Evolutionary conservation across 2,329 filamentous ascomycete species (phyloP).

Genomic region (Aspergillus vadensis): DNA sequence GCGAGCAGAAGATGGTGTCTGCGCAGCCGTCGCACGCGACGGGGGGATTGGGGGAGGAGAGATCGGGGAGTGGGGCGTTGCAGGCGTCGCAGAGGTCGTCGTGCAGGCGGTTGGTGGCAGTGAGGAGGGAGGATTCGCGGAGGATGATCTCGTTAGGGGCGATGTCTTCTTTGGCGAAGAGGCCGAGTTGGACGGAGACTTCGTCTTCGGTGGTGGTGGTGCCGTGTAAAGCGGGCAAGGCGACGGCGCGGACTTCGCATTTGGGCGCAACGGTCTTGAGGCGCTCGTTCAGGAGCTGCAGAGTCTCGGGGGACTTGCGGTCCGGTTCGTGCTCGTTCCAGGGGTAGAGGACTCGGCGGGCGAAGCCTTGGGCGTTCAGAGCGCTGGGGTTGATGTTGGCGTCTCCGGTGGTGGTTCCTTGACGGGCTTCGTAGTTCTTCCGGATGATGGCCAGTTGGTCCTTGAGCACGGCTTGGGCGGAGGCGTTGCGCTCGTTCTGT

Average conservation of each 20-base stretch:
- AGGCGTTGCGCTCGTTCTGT: constrained; percentile 9
- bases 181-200: constrained; percentile 72
- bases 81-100: constrained; percentile 90
- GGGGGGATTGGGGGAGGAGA: constrained; percentile 44
- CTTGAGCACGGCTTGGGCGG: constrained; percentile 21
- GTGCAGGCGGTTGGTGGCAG: constrained; percentile 84
- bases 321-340: constrained; percentile 66
- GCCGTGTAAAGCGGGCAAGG: constrained; percentile 69
- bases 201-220: constrained; percentile 29
- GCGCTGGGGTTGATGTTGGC: constrained; percentile 27
- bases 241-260: constrained; percentile 74
- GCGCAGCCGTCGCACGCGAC: constrained; percentile 58
- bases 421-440: constrained; percentile 26
- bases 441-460: constrained; percentile 34
- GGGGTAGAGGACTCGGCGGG: constrained; percentile 60
- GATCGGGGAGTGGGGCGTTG: constrained; percentile 68
- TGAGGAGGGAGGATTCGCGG: constrained; percentile 80
- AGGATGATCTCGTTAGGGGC: constrained; percentile 74
- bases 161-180: constrained; percentile 86
- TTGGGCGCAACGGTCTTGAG: constrained; percentile 73
- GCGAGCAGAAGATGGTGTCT: constrained; percentile 63
- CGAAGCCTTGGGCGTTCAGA: constrained; percentile 43
- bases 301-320: constrained; percentile 54
- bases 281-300: constrained; percentile 71
- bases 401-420: not conserved